phyloP scores from a whole-genome alignment of 305 asterid genomes.

The Plantago coronopus region DNA sequence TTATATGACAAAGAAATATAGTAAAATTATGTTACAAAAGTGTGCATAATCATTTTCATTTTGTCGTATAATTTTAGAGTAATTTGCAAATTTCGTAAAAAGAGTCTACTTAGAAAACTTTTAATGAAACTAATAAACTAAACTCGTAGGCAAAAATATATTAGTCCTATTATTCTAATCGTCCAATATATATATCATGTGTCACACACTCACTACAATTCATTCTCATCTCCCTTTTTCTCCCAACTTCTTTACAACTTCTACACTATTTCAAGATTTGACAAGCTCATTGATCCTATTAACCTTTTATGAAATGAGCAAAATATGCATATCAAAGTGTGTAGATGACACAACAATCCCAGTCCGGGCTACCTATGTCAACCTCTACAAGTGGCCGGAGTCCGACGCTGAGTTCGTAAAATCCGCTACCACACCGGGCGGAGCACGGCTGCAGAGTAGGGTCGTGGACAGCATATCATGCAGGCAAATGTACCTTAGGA shows the following conservation, averaged over 20 bases:
- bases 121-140: slow-evolving; percentile 22
- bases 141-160: slow-evolving; percentile 11
- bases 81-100: too few species aligned
- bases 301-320: slow-evolving; percentile 31
- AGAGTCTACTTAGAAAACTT: too few species aligned
- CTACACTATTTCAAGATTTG: background rate
- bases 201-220: slow-evolving; percentile 11
- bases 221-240: slow-evolving; percentile 12
- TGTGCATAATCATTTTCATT: too few species aligned
- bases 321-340: slow-evolving; percentile 53
- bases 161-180: background rate
- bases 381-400: slow-evolving; percentile 81
- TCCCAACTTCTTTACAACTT: background rate
- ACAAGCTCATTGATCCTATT: background rate
- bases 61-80: too few species aligned
- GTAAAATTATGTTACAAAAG: too few species aligned
- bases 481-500: slow-evolving; percentile 52
- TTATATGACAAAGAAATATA: too few species aligned
- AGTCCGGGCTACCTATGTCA: slow-evolving; percentile 52
- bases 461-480: slow-evolving; percentile 56
- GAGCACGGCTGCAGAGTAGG: slow-evolving; percentile 33
- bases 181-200: slow-evolving; percentile 1
- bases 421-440: slow-evolving; percentile 27
- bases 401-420: slow-evolving; percentile 51
- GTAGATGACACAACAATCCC: slow-evolving; percentile 46